Base-by-base conservation (phyloP, 2,329 filamentous ascomycete species). In the Paraphoma chrysanthemicola region DNA sequence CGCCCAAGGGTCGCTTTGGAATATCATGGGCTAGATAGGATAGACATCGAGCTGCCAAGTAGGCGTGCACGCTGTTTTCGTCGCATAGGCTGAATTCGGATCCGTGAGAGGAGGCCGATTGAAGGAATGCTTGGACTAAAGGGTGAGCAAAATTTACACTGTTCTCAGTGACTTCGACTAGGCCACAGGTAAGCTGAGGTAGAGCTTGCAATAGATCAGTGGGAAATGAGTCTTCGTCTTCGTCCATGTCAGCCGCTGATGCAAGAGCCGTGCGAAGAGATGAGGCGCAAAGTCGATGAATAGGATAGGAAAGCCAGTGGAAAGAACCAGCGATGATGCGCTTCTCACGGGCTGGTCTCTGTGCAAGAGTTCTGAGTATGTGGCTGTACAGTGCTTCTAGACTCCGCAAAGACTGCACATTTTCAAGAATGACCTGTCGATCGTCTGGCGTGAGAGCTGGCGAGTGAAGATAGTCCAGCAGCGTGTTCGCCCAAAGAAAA, bases 401-500 rank as follows among this genome's bases (percentile, higher is more conserved):
- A 14, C 67, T 64, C 42, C 64, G 46, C 11, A 73, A 47, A 3
- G 58, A 53, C 11, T 65, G 39, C 4, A 57, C 51, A 16, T 66
- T 58, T 36, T 68, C 52, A 2, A 74, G 49, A 18, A 64, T 46
- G 3, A 48, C 12, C 16, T 64, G 46, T 43, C 70, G 61, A 47
- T 74, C 68, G 17, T 69, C 57, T n/a, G 69, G 60, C 8, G 70
- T 64, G 11, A 74, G 54, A 18, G 55, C 43, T 6, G 65, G 59
- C 8, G 68, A 71, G 14, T 64, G 60, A 8, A 74, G 53, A 44
- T 69, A 66, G 16, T 62, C 66, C 7, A 72, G 23, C 2, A 72
- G 49, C 44, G 66, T 51, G 38, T 45, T 62, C 3, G 68, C 68
- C 71, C 70, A 73, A 7, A 73, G 55, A 48, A 74, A 73, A n/a